Evolutionary conservation across 2,329 filamentous ascomycete species (phyloP), one percentile per base, ranked within the genome.

Genomic region (Cryoendolithus antarcticus): DNA sequence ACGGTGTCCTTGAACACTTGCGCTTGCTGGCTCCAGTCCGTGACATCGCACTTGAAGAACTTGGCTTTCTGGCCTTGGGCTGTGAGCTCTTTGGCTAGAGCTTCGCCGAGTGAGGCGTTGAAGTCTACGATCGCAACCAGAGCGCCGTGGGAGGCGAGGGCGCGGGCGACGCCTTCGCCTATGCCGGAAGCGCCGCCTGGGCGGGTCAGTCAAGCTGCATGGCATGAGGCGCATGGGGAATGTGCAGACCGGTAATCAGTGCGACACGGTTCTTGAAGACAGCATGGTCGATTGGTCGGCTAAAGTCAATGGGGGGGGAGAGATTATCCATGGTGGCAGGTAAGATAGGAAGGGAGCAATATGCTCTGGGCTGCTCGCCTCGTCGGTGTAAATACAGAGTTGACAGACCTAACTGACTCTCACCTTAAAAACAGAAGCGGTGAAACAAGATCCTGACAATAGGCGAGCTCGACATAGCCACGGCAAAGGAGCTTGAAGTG

Each of bases 1-100:
- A 56, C 35, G 3, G 55, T 54, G 29, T 48, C 36, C 39, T 56
- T 54, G 50, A 60, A 59, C 35, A 50, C 53, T 10, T 43, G 30
- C 10, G 47, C 30, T 37, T 56, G 56, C 29, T 54, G 49, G 12
- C 21, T 32, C 42, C 49, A 58, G 36, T 48, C 48, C 7, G 46
- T 45, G 2, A 51, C 43, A 40, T 58, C 47, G 9, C 50, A 54
- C 21, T 40, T 42, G 13, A 50, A 46, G 45, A 55, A 60, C 29
- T 52, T 48, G 30, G 56, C 52, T 27, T 44, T 32, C 30, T 42
- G 9, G 21, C 36, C 30, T 9, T 40, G 2, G 5, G 19, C 27
- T 41, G 32, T 27, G 37, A 44, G 4, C 35, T 44, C 13, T 44
- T 46, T 21, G 32, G 36, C 39, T 4, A 41, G 21, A 3, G 15